These are phyloP conservation scores for Diddensiella transvaalensis DNA, from an alignment of 805 yeast genomes.

Conservation along the genomic window DNA sequence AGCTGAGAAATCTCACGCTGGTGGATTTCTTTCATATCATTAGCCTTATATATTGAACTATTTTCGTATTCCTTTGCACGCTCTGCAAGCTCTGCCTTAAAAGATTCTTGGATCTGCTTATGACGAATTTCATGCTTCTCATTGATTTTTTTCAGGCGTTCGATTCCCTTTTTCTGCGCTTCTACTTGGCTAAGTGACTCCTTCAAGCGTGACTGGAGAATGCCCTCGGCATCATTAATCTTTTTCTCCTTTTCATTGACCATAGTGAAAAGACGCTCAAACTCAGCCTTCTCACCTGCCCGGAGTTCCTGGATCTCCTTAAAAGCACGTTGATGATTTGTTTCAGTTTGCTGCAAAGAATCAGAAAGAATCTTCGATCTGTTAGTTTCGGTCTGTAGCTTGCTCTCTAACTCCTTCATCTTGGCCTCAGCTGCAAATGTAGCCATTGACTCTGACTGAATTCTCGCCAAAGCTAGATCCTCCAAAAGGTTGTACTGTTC, in stretches of 20 bases:
- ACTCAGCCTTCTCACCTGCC: neutral
- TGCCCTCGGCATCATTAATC: neutral
- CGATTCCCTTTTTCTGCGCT: neutral
- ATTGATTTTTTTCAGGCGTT: neutral
- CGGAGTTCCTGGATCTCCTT: neutral
- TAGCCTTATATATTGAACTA: no score
- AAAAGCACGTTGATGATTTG: neutral
- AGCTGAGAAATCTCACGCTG: no score
- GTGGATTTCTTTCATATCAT: no score
- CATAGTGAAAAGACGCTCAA: neutral
- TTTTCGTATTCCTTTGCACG: no score
- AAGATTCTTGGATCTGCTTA: no score
- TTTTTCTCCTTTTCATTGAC: neutral
- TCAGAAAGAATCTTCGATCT: neutral
- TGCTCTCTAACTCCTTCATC: neutral
- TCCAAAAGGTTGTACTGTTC: constrained; percentile 6
- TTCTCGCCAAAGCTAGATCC: neutral
- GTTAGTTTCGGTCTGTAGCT: neutral
- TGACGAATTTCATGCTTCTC: no score
- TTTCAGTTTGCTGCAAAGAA: neutral
- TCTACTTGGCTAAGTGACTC: neutral
- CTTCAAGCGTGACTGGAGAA: neutral
- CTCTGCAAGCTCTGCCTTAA: no score
- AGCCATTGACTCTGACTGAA: constrained; percentile 1
- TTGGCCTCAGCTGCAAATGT: neutral